Percentiles rank a stretch among this genome's conserved stretches.
These are phyloP conservation scores for Cucumis sativus DNA, from an alignment of 306 rosid species.

Conservation along the genomic window Cucumber_9930_V3 NC_026661.2:12971501-12972000, in stretches of 20 bases:
- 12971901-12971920: neutral
- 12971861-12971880: neutral
- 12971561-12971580: slow-evolving; percentile 71
- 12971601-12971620: slow-evolving; percentile 25
- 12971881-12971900: neutral
- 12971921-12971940: too few species aligned
- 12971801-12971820: neutral
- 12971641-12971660: neutral
- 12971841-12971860: neutral
- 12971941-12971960: neutral
- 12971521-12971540: neutral
- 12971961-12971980: neutral
- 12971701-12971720: neutral
- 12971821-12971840: neutral
- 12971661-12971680: neutral
- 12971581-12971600: slow-evolving; percentile 95
- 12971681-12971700: too few species aligned
- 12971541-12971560: slow-evolving; percentile 18
- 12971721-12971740: slow-evolving; percentile 75
- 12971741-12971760: slow-evolving; percentile 71
- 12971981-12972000: neutral
- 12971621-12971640: neutral
- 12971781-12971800: slow-evolving; percentile 23
- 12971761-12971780: slow-evolving; percentile 44
- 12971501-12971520: neutral